Percentiles rank a stretch among this genome's conserved stretches.
phyloP scores from a whole-genome alignment of 2,329 filamentous ascomycete species.

The Colletotrichum limetticola region DNA sequence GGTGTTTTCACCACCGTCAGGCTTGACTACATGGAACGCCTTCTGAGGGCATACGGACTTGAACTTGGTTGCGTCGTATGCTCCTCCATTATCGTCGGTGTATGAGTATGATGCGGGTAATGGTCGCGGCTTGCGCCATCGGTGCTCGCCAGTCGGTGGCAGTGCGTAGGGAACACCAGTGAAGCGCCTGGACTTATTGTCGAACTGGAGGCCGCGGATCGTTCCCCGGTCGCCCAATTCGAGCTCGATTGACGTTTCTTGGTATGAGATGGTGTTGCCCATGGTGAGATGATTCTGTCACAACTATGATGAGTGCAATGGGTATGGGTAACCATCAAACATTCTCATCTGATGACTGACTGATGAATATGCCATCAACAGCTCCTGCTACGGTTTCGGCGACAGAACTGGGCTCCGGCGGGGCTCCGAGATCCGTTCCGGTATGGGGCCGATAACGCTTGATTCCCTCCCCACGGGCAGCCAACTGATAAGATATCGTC shows the following conservation, averaged over 20 bases:
- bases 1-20: constrained; percentile 38
- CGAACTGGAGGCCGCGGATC: constrained; percentile 47
- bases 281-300: constrained; percentile 20
- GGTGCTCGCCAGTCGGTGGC: constrained; percentile 47
- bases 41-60: constrained; percentile 53
- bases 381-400: neutral
- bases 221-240: constrained; percentile 41
- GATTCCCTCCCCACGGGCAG: neutral
- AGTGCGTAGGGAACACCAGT: constrained; percentile 51
- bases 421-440: constrained; percentile 10
- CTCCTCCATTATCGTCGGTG: constrained; percentile 37
- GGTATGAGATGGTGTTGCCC: constrained; percentile 43
- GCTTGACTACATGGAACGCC: constrained; percentile 41
- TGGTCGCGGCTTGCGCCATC: constrained; percentile 51
- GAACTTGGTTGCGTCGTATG: constrained; percentile 50
- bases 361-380: too few relatives aligned
- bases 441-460: constrained; percentile 13
- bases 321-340: neutral
- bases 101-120: constrained; percentile 44
- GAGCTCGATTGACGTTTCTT: constrained; percentile 38
- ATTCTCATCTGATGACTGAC: too few relatives aligned
- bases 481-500: neutral
- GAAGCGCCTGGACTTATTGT: constrained; percentile 47
- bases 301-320: neutral
- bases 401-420: constrained; percentile 3